Evolutionary conservation across 2,329 filamentous ascomycete species (phyloP), one percentile per base, ranked within the genome.

Genomic region (Fusarium sp.): DNA sequence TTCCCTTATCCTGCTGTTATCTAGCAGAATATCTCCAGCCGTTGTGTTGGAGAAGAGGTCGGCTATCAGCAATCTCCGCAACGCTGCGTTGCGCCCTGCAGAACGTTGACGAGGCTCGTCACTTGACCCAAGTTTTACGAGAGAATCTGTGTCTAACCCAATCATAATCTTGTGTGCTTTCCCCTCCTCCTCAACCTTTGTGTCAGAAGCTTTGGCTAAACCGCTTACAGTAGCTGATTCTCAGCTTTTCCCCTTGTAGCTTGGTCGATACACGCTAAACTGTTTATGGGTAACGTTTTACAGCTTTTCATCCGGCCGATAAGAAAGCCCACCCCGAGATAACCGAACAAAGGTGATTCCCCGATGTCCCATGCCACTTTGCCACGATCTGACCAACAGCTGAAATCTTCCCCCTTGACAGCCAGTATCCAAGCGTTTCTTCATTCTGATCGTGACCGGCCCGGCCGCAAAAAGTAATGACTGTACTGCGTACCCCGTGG

Each of bases 221-320:
- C 59, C 54, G 36, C 20, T 62, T 74, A 42, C 31, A 63, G 72
- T 61, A 71, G 60, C 58, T 68, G 26, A 46, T 61, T 69, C 68
- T 74, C 72, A 74, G 44, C 52, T 66, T 69, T 69, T 31, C 22
- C 22, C 28, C 53, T 15, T 58, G 51, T 22, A 43, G 28, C 14
- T 13, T 14, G 22, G 7, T 36, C 18, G 17, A 36, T 5, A 8
- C 2, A 3, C 54, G 50, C 72, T 70, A 74, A 59, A 42, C 72
- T 39, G 13, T 10, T 63, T 56, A 5, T 17, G 46, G 72, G 72
- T 17, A 74, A 72, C 56, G 26, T 48, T 72, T 74, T 65, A 57
- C 72, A 74, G 46, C 22, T 64, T 57, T 54, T 44, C 28, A n/a
- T 24, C 5, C 40, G 18, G 28, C 24, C 61, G 71, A 73, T 73